These are phyloP conservation scores for Myrica gale DNA, from an alignment of 306 rosid genomes.

Conservation along the genomic window DNA sequence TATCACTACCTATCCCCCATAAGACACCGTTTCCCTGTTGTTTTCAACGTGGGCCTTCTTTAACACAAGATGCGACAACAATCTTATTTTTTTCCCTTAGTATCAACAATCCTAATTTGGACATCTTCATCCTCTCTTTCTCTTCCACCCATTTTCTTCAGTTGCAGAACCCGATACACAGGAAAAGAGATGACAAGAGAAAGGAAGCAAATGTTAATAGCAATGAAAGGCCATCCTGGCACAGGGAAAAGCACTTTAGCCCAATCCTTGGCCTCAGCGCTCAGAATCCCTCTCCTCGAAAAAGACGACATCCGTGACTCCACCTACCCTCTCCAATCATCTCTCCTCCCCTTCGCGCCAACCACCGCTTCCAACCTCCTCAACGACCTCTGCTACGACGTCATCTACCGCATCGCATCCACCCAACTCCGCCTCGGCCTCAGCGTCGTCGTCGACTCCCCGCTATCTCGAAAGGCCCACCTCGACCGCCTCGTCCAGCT, in stretches of 20 bases:
- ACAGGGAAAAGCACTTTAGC: slow-evolving; percentile 58
- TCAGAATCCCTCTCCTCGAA: slow-evolving; percentile 57
- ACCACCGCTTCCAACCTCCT: slow-evolving; percentile 43
- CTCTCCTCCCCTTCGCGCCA: slow-evolving; percentile 16
- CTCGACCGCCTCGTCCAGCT: slow-evolving; percentile 45
- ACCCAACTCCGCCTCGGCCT: slow-evolving; percentile 60
- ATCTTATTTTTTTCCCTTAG: too few species aligned
- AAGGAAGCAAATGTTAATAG: slow-evolving; percentile 33
- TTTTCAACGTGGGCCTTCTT: too few species aligned
- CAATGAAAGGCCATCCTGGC: slow-evolving; percentile 79
- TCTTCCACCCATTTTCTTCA: too few species aligned
- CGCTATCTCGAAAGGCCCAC: slow-evolving; percentile 61
- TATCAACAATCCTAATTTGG: too few species aligned
- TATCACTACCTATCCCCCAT: too few species aligned
- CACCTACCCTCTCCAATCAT: slow-evolving; percentile 26
- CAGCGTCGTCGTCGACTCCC: slow-evolving; percentile 66
- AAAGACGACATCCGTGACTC: slow-evolving; percentile 62
- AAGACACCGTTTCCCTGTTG: too few species aligned
- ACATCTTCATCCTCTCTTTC: too few species aligned
- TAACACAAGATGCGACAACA: too few species aligned
- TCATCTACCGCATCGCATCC: slow-evolving; percentile 44
- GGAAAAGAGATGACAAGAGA: neutral
- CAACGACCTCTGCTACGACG: slow-evolving; percentile 63
- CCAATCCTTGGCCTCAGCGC: slow-evolving; percentile 39
- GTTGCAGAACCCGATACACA: neutral